Base-by-base conservation (phyloP, 2,329 filamentous ascomycete genomes). In the Fusarium brevicatenulatum region DNA sequence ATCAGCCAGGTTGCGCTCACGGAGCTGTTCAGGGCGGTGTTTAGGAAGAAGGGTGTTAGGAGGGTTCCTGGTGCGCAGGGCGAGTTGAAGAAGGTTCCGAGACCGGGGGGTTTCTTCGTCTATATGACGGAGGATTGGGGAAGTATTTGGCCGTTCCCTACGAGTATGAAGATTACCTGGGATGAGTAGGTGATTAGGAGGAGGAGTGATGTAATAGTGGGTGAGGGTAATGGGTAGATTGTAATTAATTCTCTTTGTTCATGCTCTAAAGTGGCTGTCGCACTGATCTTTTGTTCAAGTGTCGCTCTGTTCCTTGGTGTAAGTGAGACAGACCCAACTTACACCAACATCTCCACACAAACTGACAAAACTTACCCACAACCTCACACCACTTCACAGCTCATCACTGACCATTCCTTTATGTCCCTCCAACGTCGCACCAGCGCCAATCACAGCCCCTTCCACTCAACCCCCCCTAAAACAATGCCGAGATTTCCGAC, bases 111-210 rank as follows among this genome's bases (percentile, higher is more conserved):
- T 0, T 87, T 86, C 78, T 88, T 84, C 15, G 82, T 88, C 11
- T 94, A 93, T 78, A 83, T 93, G 85, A 87, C 88, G 42, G 89
- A 92, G 80, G 90, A 93, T 76, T 90, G 91, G 83, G 88, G 89
- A 21, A 78, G 77, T 12, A 72, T 84, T 25, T 83, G 79, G 76
- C 82, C 85, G 3, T 87, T 86, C 76, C 86, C 87, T 0, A 83
- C 82, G 1, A 85, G 83, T n/a, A 88, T 88, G 86, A 87, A 87
- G 82, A 80, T 88, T 10, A 82, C 81, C 54, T 88, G 86, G 86
- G 85, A 87, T 75, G 61, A 65, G n/a, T 68, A 39, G 54, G 67
- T 73, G 16, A 37, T 19, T 37, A 4, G 34, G 34, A 36, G 58
- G 66, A 61, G 61, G 30, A 32, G 60, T 73, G 18, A 37, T 19